A percentile compares a stretch with the other conserved stretches of the same genome.
phyloP scores from a whole-genome alignment of 768 basidiomycete species.

The Pisolithus orientalis region DNA sequence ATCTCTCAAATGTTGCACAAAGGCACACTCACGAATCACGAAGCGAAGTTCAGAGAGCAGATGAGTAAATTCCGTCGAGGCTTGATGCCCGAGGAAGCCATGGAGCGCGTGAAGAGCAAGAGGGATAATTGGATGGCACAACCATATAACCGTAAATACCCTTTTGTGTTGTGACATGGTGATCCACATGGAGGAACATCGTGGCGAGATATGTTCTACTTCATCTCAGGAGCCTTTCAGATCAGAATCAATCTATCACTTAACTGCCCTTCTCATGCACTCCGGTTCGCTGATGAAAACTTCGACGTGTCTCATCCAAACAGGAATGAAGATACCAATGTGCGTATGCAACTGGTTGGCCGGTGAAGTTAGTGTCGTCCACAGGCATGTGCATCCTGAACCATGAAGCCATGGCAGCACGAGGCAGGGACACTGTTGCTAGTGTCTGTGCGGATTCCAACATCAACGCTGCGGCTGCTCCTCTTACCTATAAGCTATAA shows the following conservation, averaged over 20 bases:
- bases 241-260: not conserved
- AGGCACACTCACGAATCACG: not conserved
- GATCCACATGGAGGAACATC: not conserved
- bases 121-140: not conserved
- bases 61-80: too few species aligned
- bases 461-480: too few species aligned
- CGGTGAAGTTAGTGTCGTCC: not conserved
- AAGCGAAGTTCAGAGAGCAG: not conserved
- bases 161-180: not conserved
- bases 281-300: not conserved
- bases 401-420: too few species aligned
- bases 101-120: not conserved
- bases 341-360: not conserved
- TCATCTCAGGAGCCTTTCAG: not conserved
- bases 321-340: not conserved
- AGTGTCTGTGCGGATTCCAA: too few species aligned
- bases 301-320: not conserved
- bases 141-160: not conserved
- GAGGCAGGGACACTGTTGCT: too few species aligned
- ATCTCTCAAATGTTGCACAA: not conserved
- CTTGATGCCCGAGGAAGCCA: not conserved
- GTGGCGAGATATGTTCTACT: not conserved
- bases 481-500: too few species aligned
- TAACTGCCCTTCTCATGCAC: not conserved
- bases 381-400: not conserved